Conservation (phyloP, 2,329 filamentous ascomycete genomes). For the Fusarium piperis region DNA sequence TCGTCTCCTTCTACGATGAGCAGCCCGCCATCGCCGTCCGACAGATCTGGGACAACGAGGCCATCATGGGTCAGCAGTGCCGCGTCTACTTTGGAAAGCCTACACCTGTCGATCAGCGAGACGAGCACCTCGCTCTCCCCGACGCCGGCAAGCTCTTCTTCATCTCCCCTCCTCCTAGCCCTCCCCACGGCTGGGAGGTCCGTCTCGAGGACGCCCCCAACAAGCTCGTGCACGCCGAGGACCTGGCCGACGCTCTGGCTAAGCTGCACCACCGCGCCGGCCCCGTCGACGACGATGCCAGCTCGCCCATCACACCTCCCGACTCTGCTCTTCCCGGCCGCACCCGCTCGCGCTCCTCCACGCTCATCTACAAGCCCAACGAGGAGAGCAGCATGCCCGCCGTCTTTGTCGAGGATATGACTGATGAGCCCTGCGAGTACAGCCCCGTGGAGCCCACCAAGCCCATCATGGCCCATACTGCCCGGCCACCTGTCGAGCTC, state of each 20-base stretch:
- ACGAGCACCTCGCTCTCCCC: slow-evolving; percentile 71
- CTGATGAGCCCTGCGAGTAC: slow-evolving; percentile 60
- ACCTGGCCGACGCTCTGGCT: slow-evolving; percentile 72
- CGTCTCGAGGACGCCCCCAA: slow-evolving; percentile 75
- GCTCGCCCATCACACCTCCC: slow-evolving; percentile 46
- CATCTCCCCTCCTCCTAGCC: slow-evolving; percentile 74
- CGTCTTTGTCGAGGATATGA: slow-evolving; percentile 75
- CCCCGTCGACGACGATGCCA: slow-evolving; percentile 51
- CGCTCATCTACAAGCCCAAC: slow-evolving; percentile 72
- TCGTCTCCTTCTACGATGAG: slow-evolving; percentile 79
- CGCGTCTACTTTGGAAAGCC: slow-evolving; percentile 75
- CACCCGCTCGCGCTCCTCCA: slow-evolving; percentile 69
- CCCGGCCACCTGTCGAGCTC: slow-evolving; percentile 72
- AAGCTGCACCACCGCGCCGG: slow-evolving; percentile 63
- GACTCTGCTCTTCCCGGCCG: slow-evolving; percentile 42
- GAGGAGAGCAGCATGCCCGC: slow-evolving; percentile 68
- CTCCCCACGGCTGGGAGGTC: slow-evolving; percentile 76
- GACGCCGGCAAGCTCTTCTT: slow-evolving; percentile 78
- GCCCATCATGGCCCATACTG: slow-evolving; percentile 68
- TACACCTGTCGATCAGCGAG: slow-evolving; percentile 64
- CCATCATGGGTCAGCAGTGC: slow-evolving; percentile 74
- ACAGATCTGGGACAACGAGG: slow-evolving; percentile 77
- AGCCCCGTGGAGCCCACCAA: slow-evolving; percentile 54
- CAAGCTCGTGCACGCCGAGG: slow-evolving; percentile 74
- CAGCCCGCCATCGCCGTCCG: slow-evolving; percentile 77